Base-by-base conservation (phyloP, 2,329 filamentous ascomycete genomes). In the Furcasterigmium furcatum region DNA sequence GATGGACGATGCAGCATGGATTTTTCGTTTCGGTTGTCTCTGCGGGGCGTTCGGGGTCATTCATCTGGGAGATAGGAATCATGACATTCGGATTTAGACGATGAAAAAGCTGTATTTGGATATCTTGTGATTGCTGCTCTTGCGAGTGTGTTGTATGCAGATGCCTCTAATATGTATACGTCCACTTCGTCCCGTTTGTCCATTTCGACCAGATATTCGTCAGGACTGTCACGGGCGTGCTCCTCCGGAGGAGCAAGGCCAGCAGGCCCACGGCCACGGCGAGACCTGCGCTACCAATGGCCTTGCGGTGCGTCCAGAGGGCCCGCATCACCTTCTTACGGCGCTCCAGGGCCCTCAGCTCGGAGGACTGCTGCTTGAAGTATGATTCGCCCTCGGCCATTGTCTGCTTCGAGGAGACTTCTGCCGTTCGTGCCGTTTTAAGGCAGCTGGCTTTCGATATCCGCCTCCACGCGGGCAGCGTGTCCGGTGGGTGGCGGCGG, bases 391-490 rank as follows among this genome's bases (percentile, higher is more conserved):
- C 92, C 34, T 92, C 79, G 24, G 76, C 66, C 27, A 88, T 64
- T 0, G 76, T 79, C 60, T 90, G 81, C 22, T 63, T 62, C 6
- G 72, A 62, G 40, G 79, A 72, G 30, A 63, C 62, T 36, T 70
- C 61, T 41, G 73, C 60, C 58, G 79, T 71, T 12, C 80, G 76
- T 0, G 87, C 87, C 2, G 91, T 96, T 65, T 95, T 96, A 43
- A 99, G 76, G 8, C 90, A 90, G 62, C 91, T 96, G 48, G 79
- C 79, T 7, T 65, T 63, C 3, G 91, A 91, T 48, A 99, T 85
- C 14, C 66, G 67, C 14, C 21, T 30, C 91, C 91, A 97, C 6
- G 79, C 75, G 29, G 74, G 77, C 7, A 99, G 71, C 1, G 71
- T 74, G 54, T 89, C 80, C 0, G 92, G 94, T 2, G 91, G 92